A percentile compares a stretch with the other conserved stretches of the same genome.
phyloP scores from a whole-genome alignment of 2,329 filamentous ascomycete genomes.

The Cucurbitaria berberidis region DNA sequence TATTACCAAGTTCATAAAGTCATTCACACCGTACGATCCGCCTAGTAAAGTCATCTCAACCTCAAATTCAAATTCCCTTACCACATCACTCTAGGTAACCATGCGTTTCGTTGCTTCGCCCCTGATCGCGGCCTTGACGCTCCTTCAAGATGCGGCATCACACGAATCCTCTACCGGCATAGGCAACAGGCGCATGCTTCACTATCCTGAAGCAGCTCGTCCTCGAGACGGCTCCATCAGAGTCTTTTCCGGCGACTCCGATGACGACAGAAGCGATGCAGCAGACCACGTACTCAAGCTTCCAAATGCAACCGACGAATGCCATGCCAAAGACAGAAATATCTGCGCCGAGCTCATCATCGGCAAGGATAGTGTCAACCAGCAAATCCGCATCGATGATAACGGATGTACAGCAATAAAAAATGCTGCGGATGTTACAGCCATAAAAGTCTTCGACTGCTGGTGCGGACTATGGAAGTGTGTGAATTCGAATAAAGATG shows the following conservation, averaged over 20 bases:
- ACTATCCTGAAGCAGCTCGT: neutral
- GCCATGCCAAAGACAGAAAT: neutral
- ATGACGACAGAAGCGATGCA: neutral
- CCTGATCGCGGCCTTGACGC: neutral
- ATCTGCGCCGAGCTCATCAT: conserved; percentile 7
- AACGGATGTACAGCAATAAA: neutral
- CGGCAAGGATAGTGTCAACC: neutral
- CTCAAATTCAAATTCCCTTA: too few species aligned
- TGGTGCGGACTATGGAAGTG: conserved; percentile 1
- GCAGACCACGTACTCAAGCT: neutral
- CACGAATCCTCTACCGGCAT: neutral
- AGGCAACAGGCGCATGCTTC: neutral
- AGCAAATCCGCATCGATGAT: neutral
- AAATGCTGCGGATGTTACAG: neutral
- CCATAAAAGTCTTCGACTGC: conserved; percentile 3
- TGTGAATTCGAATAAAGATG: neutral
- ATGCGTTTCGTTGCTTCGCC: neutral
- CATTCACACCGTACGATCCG: too few species aligned
- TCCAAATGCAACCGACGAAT: neutral
- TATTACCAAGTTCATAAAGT: too few species aligned
- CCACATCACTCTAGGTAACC: neutral
- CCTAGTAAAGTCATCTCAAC: too few species aligned
- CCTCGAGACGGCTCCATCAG: neutral
- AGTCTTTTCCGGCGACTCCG: neutral
- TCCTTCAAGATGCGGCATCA: neutral